Percentiles rank a stretch among this genome's conserved stretches.
These are phyloP conservation scores for Dothistroma pini DNA, from an alignment of 2,329 filamentous ascomycete genomes.

Conservation along the genomic window DNA sequence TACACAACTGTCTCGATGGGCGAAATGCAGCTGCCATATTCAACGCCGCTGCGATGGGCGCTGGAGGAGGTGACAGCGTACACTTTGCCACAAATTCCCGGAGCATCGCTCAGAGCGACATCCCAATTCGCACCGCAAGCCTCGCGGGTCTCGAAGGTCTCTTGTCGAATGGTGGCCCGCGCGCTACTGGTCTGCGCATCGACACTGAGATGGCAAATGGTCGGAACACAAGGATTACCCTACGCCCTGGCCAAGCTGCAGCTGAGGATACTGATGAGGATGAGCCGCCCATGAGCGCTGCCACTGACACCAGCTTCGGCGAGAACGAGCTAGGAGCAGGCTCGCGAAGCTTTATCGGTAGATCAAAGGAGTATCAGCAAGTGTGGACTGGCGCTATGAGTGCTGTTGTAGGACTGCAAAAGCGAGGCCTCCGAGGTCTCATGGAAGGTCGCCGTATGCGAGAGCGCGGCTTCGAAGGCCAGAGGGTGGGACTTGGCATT, in stretches of 20 bases:
- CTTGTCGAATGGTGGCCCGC: slow-evolving; percentile 40
- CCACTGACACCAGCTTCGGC: slow-evolving; percentile 33
- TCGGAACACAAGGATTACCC: slow-evolving; percentile 35
- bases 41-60: slow-evolving; percentile 97
- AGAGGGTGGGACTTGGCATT: slow-evolving; percentile 36
- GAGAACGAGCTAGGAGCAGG: slow-evolving; percentile 32
- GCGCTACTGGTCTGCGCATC: slow-evolving; percentile 42
- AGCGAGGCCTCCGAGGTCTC: slow-evolving; percentile 81
- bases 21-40: slow-evolving; percentile 95
- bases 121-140: slow-evolving; percentile 48
- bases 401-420: slow-evolving; percentile 92
- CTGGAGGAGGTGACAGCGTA: slow-evolving; percentile 82
- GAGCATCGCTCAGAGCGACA: slow-evolving; percentile 39
- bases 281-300: slow-evolving; percentile 36
- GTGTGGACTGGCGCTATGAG: slow-evolving; percentile 79
- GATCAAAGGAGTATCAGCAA: slow-evolving; percentile 51
- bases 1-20: slow-evolving; percentile 85
- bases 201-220: slow-evolving; percentile 48
- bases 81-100: slow-evolving; percentile 50
- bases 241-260: slow-evolving; percentile 33
- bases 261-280: slow-evolving; percentile 35
- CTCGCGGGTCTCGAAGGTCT: slow-evolving; percentile 43
- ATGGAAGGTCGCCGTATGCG: slow-evolving; percentile 92
- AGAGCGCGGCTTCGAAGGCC: slow-evolving; percentile 53
- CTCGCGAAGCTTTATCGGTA: slow-evolving; percentile 38